Percentiles rank a stretch among this genome's conserved stretches.
Conservation (phyloP, 1,284 basidiomycete species). For the Leucoagaricus sp. region DNA sequence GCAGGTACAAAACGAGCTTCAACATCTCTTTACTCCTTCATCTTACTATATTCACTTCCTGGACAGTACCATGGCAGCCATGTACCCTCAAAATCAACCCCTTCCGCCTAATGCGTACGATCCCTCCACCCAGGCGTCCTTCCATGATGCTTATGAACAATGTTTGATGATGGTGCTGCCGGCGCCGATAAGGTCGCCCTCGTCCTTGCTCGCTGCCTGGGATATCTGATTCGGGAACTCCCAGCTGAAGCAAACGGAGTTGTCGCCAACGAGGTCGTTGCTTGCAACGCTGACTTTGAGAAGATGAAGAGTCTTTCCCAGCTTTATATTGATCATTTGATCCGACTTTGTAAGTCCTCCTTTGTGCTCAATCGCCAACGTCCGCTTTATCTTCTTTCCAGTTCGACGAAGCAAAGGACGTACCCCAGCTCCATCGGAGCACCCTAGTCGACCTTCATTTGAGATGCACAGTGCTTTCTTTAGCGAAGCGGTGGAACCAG, state of each 20-base stretch:
- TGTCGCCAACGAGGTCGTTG: slow-evolving; percentile 12
- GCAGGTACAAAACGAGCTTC: too few species aligned
- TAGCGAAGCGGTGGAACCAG: slow-evolving; percentile 6
- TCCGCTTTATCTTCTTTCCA: slow-evolving; percentile 3
- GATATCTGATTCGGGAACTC: slow-evolving; percentile 15
- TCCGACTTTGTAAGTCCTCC: slow-evolving; percentile 18
- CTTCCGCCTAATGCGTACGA: slow-evolving; percentile 2
- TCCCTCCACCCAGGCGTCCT: neutral
- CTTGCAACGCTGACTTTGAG: neutral
- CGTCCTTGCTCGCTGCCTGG: slow-evolving; percentile 14
- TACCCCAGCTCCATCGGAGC: slow-evolving; percentile 16
- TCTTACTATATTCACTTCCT: too few species aligned
- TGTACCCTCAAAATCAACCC: neutral
- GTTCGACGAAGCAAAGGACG: slow-evolving; percentile 16
- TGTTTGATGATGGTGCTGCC: neutral
- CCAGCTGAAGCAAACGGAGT: neutral
- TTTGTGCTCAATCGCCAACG: neutral
- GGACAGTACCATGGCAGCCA: too few species aligned
- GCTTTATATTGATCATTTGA: slow-evolving; percentile 16
- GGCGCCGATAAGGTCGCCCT: neutral
- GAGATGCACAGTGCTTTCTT: slow-evolving; percentile 6
- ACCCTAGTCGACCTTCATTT: slow-evolving; percentile 17
- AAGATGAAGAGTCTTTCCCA: slow-evolving; percentile 8
- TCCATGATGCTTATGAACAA: neutral
- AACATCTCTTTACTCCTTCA: too few species aligned